phyloP scores from a whole-genome alignment of 2,329 filamentous ascomycete species.

The Emericellopsis atlantica region DNA sequence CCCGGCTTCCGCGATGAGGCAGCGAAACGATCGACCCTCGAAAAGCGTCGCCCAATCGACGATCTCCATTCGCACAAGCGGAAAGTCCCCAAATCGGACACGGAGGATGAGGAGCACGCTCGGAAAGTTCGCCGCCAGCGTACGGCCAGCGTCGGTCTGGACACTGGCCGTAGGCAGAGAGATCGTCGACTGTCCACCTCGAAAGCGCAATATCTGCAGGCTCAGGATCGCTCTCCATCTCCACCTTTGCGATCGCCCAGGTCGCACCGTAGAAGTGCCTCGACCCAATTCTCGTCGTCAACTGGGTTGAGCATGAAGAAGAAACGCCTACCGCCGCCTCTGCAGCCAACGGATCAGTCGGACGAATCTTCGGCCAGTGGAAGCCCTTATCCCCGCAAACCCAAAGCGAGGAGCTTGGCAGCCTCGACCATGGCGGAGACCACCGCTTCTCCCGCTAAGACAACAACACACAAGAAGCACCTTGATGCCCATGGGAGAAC shows the following conservation, averaged over 20 bases:
- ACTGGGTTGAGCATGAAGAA: constrained; percentile 48
- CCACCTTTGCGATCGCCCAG: constrained; percentile 31
- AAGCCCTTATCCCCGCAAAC: constrained; percentile 45
- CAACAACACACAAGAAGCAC: constrained; percentile 52
- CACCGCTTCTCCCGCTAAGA: constrained; percentile 52
- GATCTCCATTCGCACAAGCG: constrained; percentile 28
- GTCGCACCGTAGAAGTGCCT: constrained; percentile 49
- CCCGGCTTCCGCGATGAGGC: too few relatives aligned
- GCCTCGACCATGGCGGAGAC: constrained; percentile 45
- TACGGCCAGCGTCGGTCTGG: constrained; percentile 29
- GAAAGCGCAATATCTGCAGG: too few relatives aligned
- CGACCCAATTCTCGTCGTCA: constrained; percentile 46
- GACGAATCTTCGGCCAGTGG: constrained; percentile 53
- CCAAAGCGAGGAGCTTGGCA: constrained; percentile 41
- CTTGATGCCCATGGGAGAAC: constrained; percentile 90
- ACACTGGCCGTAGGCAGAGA: constrained; percentile 11
- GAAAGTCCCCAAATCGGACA: constrained; percentile 39
- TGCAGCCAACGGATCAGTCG: constrained; percentile 53
- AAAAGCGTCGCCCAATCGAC: too few relatives aligned
- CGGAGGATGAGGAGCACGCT: constrained; percentile 46
- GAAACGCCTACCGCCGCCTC: constrained; percentile 45
- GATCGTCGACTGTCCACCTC: too few relatives aligned
- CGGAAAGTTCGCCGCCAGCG: constrained; percentile 43
- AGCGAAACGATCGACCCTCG: too few relatives aligned
- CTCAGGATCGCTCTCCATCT: constrained; percentile 39